A percentile compares a stretch with the other conserved stretches of the same genome.
These are phyloP conservation scores for Orbilia oligospora DNA, from an alignment of 2,329 filamentous ascomycete species.

Conservation along the genomic window DNA sequence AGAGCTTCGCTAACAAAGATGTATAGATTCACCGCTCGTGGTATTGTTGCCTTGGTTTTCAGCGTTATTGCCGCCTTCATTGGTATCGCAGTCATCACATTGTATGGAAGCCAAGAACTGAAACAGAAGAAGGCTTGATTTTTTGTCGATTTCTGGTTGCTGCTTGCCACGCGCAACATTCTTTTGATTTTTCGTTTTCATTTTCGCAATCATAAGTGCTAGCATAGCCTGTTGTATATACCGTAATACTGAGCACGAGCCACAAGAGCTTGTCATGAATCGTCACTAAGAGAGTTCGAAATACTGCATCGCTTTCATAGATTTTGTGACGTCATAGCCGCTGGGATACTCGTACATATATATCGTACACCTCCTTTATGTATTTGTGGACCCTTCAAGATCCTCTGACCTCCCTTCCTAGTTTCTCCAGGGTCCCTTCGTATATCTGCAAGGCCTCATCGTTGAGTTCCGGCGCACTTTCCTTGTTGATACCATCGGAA, in stretches of 20 bases:
- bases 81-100: conserved; percentile 77
- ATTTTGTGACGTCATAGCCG: conserved; percentile 16
- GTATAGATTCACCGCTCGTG: conserved; percentile 75
- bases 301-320: background rate
- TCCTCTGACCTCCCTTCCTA: conserved; percentile 75
- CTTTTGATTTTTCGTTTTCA: conserved; percentile 11
- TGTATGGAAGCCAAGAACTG: conserved; percentile 73
- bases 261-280: background rate
- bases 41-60: conserved; percentile 82
- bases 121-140: conserved; percentile 45
- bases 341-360: conserved; percentile 13
- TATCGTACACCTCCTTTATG: conserved; percentile 30
- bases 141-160: conserved; percentile 1
- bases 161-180: background rate
- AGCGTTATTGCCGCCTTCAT: conserved; percentile 78
- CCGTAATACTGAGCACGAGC: conserved; percentile 21
- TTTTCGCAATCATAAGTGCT: conserved; percentile 15
- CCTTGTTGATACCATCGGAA: conserved; percentile 68
- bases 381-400: background rate
- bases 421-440: conserved; percentile 69
- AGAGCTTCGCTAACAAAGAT: background rate
- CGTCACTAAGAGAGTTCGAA: background rate
- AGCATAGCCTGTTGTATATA: conserved; percentile 36
- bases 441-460: conserved; percentile 66
- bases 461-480: conserved; percentile 50